Evolutionary conservation across 2,329 filamentous ascomycete genomes (phyloP).

Genomic region (Monilinia fructicola): DNA sequence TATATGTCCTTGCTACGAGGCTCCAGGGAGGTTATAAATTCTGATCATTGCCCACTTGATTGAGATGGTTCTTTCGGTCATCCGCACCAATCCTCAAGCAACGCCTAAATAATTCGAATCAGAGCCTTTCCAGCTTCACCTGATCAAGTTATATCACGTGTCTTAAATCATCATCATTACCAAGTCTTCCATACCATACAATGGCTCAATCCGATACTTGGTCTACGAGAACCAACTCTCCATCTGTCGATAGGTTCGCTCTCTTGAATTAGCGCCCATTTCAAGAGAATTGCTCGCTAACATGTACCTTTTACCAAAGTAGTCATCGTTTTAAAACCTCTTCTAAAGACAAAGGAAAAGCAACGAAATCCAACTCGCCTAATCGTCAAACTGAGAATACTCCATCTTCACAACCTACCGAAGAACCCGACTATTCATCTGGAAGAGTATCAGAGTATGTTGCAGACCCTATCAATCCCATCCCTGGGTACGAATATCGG

Average conservation of each 20-base stretch:
- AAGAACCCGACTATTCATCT: not conserved
- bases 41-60: not conserved
- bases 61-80: not conserved
- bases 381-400: not conserved
- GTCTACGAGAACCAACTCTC: conserved; percentile 7
- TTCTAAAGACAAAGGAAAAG: not conserved
- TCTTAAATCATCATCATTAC: not conserved
- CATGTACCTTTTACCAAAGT: too few relatives aligned
- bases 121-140: not conserved
- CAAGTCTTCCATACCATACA: not conserved
- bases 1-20: not conserved
- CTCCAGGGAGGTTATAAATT: conserved; percentile 1
- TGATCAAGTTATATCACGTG: not conserved
- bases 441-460: conserved; percentile 5
- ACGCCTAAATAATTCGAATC: not conserved
- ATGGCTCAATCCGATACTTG: conserved; percentile 16
- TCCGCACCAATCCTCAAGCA: not conserved
- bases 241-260: conserved; percentile 16
- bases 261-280: not conserved
- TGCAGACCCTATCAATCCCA: conserved; percentile 12
- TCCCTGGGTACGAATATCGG: conserved; percentile 9
- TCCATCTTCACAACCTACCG: not conserved
- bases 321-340: not conserved
- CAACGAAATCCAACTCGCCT: conserved; percentile 11
- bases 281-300: not conserved